Percentiles rank a stretch among this genome's conserved stretches.
Conservation (phyloP, 176 grass and related monocot species). For the Themeda triandra region DNA sequence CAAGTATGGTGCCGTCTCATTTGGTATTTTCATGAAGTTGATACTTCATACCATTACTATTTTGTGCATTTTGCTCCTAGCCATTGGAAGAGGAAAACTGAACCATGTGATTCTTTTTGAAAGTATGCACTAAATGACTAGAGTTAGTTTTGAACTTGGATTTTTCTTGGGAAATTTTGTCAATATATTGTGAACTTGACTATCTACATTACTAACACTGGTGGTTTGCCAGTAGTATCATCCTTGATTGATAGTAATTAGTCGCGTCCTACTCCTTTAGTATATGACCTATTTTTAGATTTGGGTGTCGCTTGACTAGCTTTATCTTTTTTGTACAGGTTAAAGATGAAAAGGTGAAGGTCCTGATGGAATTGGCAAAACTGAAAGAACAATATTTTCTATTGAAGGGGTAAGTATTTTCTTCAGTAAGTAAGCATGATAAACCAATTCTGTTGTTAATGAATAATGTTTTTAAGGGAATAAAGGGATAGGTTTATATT, state of each 20-base stretch:
- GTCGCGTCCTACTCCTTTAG: background rate
- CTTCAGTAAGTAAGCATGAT: slow-evolving; percentile 20
- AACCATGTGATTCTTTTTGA: background rate
- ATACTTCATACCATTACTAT: background rate
- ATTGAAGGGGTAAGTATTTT: slow-evolving; percentile 64
- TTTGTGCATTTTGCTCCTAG: background rate
- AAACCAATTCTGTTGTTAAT: background rate
- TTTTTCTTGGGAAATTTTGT: background rate
- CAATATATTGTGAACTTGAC: background rate
- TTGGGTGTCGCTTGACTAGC: background rate
- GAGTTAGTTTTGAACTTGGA: background rate
- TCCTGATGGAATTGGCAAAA: slow-evolving; percentile 86
- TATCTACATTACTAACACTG: background rate
- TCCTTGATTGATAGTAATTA: slow-evolving; percentile 16
- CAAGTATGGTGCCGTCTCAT: background rate
- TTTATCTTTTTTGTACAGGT: slow-evolving; percentile 54
- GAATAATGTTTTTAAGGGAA: background rate
- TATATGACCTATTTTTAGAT: slow-evolving; percentile 2
- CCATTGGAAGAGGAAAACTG: slow-evolving; percentile 5
- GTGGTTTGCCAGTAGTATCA: background rate
- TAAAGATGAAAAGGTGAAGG: slow-evolving; percentile 85
- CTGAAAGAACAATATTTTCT: slow-evolving; percentile 73
- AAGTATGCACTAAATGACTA: slow-evolving; percentile 8
- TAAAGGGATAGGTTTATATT: background rate
- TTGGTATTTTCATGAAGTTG: background rate